These are phyloP conservation scores for Saturnispora sekii DNA, from an alignment of 805 yeast species.

Conservation along the genomic window DNA sequence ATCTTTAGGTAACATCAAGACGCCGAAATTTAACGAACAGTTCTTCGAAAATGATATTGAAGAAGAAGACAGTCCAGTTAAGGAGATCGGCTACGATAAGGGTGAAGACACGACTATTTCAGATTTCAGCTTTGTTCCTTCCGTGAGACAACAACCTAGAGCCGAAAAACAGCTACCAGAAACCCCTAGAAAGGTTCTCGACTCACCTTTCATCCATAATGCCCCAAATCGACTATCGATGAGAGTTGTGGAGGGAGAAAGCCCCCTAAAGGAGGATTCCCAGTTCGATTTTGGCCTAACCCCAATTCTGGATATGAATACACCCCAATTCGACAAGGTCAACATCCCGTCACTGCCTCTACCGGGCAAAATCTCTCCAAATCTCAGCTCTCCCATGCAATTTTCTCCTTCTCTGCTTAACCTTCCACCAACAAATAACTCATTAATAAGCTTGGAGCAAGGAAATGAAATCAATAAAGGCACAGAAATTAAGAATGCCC, in stretches of 20 bases:
- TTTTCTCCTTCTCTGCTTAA: slow-evolving; percentile 8
- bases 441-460: slow-evolving; percentile 12
- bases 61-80: slow-evolving; percentile 6
- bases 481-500: too few relatives aligned
- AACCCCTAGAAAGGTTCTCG: neutral
- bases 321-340: neutral
- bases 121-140: slow-evolving; percentile 11
- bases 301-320: slow-evolving; percentile 7
- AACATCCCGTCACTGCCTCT: neutral
- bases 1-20: neutral
- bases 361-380: neutral
- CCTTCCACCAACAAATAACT: slow-evolving; percentile 9
- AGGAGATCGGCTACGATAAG: slow-evolving; percentile 24
- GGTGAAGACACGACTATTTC: slow-evolving; percentile 11
- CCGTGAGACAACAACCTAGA: neutral
- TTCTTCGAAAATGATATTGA: neutral
- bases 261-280: neutral
- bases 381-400: neutral
- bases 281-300: slow-evolving; percentile 6
- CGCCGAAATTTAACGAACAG: slow-evolving; percentile 2
- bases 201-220: slow-evolving; percentile 10
- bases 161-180: neutral
- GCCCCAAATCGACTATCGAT: slow-evolving; percentile 18
- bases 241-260: slow-evolving; percentile 14
- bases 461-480: too few relatives aligned